Base-by-base conservation (phyloP, 2,329 filamentous ascomycete genomes). In the Cytospora piceicola region DNA sequence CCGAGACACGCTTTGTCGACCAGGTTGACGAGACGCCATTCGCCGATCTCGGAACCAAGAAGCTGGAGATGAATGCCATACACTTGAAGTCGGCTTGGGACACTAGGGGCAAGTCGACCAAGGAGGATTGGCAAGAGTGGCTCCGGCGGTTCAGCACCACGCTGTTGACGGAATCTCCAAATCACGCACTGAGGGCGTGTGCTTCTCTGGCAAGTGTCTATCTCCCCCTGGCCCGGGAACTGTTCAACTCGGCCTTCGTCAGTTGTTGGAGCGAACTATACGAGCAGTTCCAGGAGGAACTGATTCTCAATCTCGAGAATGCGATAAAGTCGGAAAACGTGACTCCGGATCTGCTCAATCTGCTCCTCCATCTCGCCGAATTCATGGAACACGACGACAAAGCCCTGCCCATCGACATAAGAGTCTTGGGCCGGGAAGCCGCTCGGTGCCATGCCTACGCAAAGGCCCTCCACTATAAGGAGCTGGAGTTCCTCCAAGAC, bases 351-450 rank as follows among this genome's bases (percentile, higher is more conserved):
- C 90, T 99, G 70, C 82, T 99, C 11, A 94, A 97, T 67, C 90
- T 97, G 58, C 83, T 99, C 32, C 87, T 99, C 58, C 99, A 99
- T 73, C 84, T 99, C 59, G 95, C 95, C 27, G 95, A 99, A 75
- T 99, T 99, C 77, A 99, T 99, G 95, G 95, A 99, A 75, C 95
- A 99, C 74, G 96, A 99, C 72, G 95, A 99, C 76, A 99, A 99
- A 77, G 94, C 96, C 17, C 81, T 99, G 61, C 95, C 95, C 1
- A 99, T 99, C 69, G 96, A 99, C 74, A 97, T 99, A 69, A 85
- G 95, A 58, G 93, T 95, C 12, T 85, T 99, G 14, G 96, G 96
- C 36, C 91, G 94, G 74, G 96, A 98, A 76, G 95, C 95, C 58
- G 94, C 92, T 24, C 94, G 96, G 72, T 99, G 96, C 71, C 95